phyloP scores from a whole-genome alignment of 768 basidiomycete genomes.

The Cystobasidium onofrii region DNA sequence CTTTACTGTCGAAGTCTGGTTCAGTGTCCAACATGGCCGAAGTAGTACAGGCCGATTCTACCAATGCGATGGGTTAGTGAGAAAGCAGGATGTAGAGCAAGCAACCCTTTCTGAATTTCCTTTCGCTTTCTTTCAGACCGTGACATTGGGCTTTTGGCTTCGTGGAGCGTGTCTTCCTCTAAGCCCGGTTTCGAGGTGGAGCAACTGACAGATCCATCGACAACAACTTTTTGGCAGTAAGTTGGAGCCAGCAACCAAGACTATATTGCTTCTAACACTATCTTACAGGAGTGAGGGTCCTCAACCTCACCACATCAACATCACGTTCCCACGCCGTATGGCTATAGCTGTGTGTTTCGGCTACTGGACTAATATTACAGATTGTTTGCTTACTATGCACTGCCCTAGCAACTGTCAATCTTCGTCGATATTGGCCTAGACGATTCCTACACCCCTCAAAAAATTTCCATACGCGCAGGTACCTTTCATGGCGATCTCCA shows the following conservation, averaged over 20 bases:
- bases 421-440: conserved; percentile 71
- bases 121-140: conserved; percentile 24
- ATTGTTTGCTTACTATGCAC: not conserved
- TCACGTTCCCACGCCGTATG: conserved; percentile 84
- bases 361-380: not conserved
- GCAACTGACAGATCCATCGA: conserved; percentile 69
- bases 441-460: conserved; percentile 94
- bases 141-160: conserved; percentile 67
- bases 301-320: conserved; percentile 90
- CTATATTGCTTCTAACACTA: too few species aligned
- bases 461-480: conserved; percentile 80
- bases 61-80: conserved; percentile 21
- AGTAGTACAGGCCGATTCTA: conserved; percentile 8
- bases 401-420: conserved; percentile 71
- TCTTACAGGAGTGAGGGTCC: conserved; percentile 67
- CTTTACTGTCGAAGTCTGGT: too few species aligned
- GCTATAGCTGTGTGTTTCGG: conserved; percentile 84
- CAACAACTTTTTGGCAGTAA: conserved; percentile 94
- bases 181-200: conserved; percentile 96
- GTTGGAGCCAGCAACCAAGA: conserved; percentile 43
- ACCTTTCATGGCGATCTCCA: conserved; percentile 85
- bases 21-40: conserved; percentile 14
- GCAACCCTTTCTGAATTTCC: not conserved
- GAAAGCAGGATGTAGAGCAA: not conserved
- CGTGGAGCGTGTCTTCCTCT: conserved; percentile 92